Base-by-base conservation (phyloP, 306 rosid genomes). In the Pterocarpus macrocarpus region DNA sequence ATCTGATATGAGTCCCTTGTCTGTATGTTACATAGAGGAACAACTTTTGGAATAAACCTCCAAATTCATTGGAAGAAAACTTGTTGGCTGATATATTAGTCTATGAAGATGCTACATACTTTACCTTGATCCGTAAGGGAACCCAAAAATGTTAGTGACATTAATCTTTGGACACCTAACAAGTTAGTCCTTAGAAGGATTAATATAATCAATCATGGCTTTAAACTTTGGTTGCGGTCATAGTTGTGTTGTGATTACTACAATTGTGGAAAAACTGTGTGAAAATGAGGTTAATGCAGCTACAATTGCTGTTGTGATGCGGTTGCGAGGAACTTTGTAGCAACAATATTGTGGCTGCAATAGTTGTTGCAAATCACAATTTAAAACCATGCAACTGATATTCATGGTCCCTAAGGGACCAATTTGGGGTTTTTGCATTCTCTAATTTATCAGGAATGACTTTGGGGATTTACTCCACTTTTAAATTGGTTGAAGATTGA, bases 401-500 rank as follows among this genome's bases (percentile, higher is more conserved):
- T 38, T 38, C 7, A 0, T 38, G 4, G 41, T 38, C 5, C 41
- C 41, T 38, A 3, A 38, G 41, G 1, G 41, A 43, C 47, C 10
- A 43, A 6, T 6, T 43, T 43, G 57, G 57, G 22, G 57, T 3
- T 50, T 50, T 12, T 4, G 22, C 16, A 13, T 3, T 50, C n/a
- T 50, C 14, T 9, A 47, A 47, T 47, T 16, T 7, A 7, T 5
- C 61, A 55, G n/a, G 61, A 55, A n/a, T 47, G 61, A 55, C 61
- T 55, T 16, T 16, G 8, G 28, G 9, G 61, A n/a, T 55, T 55
- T 17, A 16, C 32, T 5, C 3, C 53, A 38, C 7, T 12, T 38
- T 30, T 73, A 0, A 55, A 59, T 50, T 49, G 30, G 12, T 39
- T 16, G 67, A 63, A 39, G 68, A 36, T 78, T 52, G 72, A 44